Evolutionary conservation across 1,139 yeast genomes (phyloP), one percentile per base, ranked within the genome.

Genomic region (Geotrichum histeridarum): DNA sequence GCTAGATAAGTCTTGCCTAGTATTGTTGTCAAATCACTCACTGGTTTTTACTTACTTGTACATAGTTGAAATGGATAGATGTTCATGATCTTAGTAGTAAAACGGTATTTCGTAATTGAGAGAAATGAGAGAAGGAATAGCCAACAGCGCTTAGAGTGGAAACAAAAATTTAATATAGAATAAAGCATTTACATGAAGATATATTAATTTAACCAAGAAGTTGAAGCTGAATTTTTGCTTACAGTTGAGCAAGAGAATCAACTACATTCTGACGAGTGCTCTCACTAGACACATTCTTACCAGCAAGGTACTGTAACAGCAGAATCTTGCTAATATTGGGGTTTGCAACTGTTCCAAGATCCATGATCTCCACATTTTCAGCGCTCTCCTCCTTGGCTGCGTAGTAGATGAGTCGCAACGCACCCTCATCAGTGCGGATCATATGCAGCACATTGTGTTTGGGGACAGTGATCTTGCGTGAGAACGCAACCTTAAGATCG

Each of bases 221-320:
- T 22, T 22, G 27, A 22, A 22, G 27, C 5, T 22, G 27, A 5
- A 3, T 5, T 3, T 22, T 22, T 17, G 4, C 17, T 46, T 44
- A 44, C 12, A 57, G 2, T n/a, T 77, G 48, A 1, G 60, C 60
- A 42, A 72, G 56, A 4, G 68, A 66, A 8, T 64, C 62, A 50
- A 66, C 58, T 4, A 67, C 61, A 17, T 54, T 59, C 27, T 62
- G 62, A 52, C 73, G 65, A 9, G 75, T 70, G 4, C 65, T 59
- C 49, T 72, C 73, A 61, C 80, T 74, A 60, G 84, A 77, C n/a
- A 90, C 90, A 61, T 76, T 78, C 47, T 70, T 70, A 1, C 84
- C 86, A 55, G 82, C 75, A 58, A 84, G 70, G 64, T 85, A 85
- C 67, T 80, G 84, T 60, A 82, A 71, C 59, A 83, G 74, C 61